Conservation (phyloP, 768 basidiomycete genomes). For the Auricularia sp. region DNA sequence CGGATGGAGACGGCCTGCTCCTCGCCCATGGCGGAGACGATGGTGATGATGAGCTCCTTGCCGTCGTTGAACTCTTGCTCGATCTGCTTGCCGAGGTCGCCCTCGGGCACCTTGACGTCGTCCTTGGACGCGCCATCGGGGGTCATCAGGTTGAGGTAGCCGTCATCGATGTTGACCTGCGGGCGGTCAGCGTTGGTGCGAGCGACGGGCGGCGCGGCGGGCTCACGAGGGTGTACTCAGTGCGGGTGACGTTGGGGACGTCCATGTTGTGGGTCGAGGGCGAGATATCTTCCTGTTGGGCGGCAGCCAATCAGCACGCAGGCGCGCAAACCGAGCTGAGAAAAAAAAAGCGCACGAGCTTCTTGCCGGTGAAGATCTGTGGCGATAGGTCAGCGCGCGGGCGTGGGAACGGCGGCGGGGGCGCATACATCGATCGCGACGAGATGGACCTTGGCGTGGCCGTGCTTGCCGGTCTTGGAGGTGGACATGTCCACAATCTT, state of each 20-base stretch:
- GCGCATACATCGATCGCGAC: constrained; percentile 64
- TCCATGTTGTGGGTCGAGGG: constrained; percentile 99
- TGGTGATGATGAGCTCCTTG: constrained; percentile 81
- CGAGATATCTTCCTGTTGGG: constrained; percentile 74
- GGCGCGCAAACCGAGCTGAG: neutral
- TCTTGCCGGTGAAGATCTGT: constrained; percentile 98
- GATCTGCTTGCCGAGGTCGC: constrained; percentile 69
- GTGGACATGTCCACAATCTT: constrained; percentile 99
- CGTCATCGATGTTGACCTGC: constrained; percentile 85
- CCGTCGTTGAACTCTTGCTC: constrained; percentile 63
- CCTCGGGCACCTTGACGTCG: constrained; percentile 89
- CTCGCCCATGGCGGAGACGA: constrained; percentile 85
- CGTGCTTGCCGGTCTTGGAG: constrained; percentile 99
- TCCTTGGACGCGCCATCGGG: constrained; percentile 75
- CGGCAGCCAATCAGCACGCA: neutral
- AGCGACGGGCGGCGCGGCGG: neutral
- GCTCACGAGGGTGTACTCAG: constrained; percentile 82
- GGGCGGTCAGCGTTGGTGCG: neutral
- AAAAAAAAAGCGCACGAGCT: constrained; percentile 54
- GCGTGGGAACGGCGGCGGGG: constrained; percentile 4
- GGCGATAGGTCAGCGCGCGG: neutral
- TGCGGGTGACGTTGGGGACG: constrained; percentile 85
- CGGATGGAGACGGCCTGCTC: constrained; percentile 44
- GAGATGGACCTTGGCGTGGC: constrained; percentile 98
- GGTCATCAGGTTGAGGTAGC: constrained; percentile 90